Evolutionary conservation across 176 grass and related monocot genomes (phyloP), one percentile per base, ranked within the genome.

Genomic region (Rhynchospora tenuis): DNA sequence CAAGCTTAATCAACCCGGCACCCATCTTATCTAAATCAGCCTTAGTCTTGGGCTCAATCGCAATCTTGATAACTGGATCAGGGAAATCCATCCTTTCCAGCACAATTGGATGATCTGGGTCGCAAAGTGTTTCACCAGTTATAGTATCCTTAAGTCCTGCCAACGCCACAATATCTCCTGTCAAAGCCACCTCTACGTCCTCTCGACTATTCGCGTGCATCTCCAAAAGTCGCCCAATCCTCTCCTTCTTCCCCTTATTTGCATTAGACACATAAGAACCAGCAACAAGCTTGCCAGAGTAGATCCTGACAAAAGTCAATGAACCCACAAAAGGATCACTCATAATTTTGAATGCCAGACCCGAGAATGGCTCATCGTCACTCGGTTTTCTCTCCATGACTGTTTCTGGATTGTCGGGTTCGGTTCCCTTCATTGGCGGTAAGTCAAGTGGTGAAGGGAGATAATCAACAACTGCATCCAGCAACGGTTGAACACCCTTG

Each of bases 121-220:
- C 91, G 65, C 84, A 93, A 9, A 98, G 88, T 89, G 95, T 98
- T 83, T 98, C 95, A 83, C 95, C 95, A 0, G 92, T 98, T 80
- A 98, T 91, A 60, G 95, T 98, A 78, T 98, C 95, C 85, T 95
- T 98, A 64, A 98, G 76, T 80, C 95, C 95, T 55, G 95, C 95
- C 86, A 98, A 86, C 24, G 95, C 95, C 31, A 98, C 91, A 88
- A 98, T 98, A 70, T 98, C 95, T 84, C 95, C 95, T 28, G 95
- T 95, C 69, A 84, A 79, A 64, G 89, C 92, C 81, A 81, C 78
- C 81, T 94, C 69, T 83, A 93, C 77, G 83, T 98, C 95, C 85
- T 98, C 95, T 87, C 93, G 93, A 86, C 95, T 95, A 88, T 98
- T 98, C 57, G 95, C 95, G 48, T 98, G 95, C 95, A 98, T 98